Evolutionary conservation across 2,329 filamentous ascomycete genomes (phyloP).

Genomic region (Raffaelea ambrosiae): DNA sequence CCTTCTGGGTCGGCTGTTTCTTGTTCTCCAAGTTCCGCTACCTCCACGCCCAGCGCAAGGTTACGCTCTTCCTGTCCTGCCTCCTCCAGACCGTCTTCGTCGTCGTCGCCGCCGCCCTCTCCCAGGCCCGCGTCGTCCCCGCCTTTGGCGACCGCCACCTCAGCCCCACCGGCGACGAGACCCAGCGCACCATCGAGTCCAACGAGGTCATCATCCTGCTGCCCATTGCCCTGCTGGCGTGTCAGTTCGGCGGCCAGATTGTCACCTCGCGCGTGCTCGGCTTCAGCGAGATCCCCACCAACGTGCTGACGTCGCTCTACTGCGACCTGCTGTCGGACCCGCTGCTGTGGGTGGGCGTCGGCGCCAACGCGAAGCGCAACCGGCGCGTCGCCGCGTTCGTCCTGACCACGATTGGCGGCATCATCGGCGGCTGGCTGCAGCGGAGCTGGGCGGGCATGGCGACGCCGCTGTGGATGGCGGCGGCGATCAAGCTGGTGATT

Average conservation of each 20-base stretch:
- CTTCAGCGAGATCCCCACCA: slow-evolving; percentile 46
- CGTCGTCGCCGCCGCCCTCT: slow-evolving; percentile 42
- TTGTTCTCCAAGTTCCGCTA: slow-evolving; percentile 64
- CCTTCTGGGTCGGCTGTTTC: slow-evolving; percentile 65
- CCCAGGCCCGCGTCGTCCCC: slow-evolving; percentile 36
- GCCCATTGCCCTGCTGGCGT: slow-evolving; percentile 38
- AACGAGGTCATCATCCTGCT: slow-evolving; percentile 27
- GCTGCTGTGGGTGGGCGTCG: slow-evolving; percentile 31
- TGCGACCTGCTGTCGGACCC: slow-evolving; percentile 46
- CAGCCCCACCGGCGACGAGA: slow-evolving; percentile 23
- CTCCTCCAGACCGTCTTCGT: slow-evolving; percentile 41
- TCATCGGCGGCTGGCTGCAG: slow-evolving; percentile 39
- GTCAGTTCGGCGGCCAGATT: slow-evolving; percentile 48
- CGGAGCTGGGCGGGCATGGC: slow-evolving; percentile 38
- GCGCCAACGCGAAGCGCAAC: slow-evolving; percentile 41
- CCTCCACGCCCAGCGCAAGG: slow-evolving; percentile 47
- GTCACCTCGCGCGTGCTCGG: slow-evolving; percentile 41
- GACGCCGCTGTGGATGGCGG: slow-evolving; percentile 45
- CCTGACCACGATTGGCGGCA: slow-evolving; percentile 39
- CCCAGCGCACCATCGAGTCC: slow-evolving; percentile 28
- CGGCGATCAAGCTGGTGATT: slow-evolving; percentile 46
- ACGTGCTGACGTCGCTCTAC: slow-evolving; percentile 45
- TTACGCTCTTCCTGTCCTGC: slow-evolving; percentile 58
- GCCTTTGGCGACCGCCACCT: slow-evolving; percentile 24
- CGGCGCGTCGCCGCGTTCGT: slow-evolving; percentile 40